Base-by-base conservation (phyloP, 306 rosid genomes). In the Casuarina cunninghamiana region DNA sequence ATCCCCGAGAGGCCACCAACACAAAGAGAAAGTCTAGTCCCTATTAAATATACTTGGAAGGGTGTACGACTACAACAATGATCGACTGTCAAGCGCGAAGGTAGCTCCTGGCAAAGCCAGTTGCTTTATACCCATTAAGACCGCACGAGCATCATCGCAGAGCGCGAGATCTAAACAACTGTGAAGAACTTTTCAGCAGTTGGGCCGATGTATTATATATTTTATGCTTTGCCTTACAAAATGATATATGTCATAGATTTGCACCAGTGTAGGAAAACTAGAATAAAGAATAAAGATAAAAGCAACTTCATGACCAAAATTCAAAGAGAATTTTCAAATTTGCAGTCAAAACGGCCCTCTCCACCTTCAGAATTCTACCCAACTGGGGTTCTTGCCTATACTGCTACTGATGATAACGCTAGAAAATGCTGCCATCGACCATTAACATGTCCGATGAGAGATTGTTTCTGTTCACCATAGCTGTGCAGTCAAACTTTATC, bases 91-190 rank as follows among this genome's bases (percentile, higher is more conserved):
- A n/a, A 16, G 3, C 38, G 13, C 2, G 49, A 38, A 66, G 50
- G 9, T 6, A 17, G 39, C 19, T 66, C 71, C 49, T 66, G 49
- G 71, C 50, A 66, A 66, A 66, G 35, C 49, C 71, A 66, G 42
- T 66, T 66, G 71, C 42, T 16, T 66, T 16, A 42, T 17, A 58
- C 5, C 4, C 13, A 62, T 62, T 11, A 57, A 19, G 50, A 66
- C 71, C 37, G 49, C 71, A 67, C 50, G 71, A 42, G 35, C 35
- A n/a, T 35, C 4, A 39, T 17, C 49, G 71, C 12, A 49, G 12
- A 3, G 71, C 8, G 50, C 42, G 71, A n/a, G 71, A 66, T 41
- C 32, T 42, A 66, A 26, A 17, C 71, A 42, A 66, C 16, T 17
- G 46, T 66, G 71, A 9, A 41, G 42, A 39, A 66, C 17, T 39